Base-by-base conservation (phyloP, 306 rosid species). In the Prunus davidiana region DNA sequence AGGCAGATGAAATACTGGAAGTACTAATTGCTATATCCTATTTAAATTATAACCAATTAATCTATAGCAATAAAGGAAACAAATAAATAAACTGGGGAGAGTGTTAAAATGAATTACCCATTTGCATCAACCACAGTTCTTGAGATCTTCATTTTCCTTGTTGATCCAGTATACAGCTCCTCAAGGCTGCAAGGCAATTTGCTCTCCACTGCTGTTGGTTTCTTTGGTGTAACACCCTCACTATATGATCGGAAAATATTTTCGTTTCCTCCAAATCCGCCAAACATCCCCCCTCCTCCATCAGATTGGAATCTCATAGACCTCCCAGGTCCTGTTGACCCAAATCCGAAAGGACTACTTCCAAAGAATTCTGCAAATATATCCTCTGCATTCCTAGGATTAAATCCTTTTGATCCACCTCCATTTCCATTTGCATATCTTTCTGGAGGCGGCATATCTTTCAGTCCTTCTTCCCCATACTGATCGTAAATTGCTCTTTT, bases 141-240 rank as follows among this genome's bases (percentile, higher is more conserved):
- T 70, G 98, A 92, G 82, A 96, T 96, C 87, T 96, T 96, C 99
- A 96, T 96, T 84, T 92, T 96, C 90, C 99, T 87, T 0, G 96
- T 90, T 6, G 99, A 92, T 66, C 99, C 99, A 55, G 93, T 24
- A 81, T 87, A 92, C 27, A 96, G 80, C 87, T 92, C 98, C 71
- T 85, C 93, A 80, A 96, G 90, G 84, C 82, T 88, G 75, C 99
- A 96, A 47, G 93, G 86, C 83, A 96, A 78, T 81, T 87, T 96
- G 85, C 83, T 91, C 76, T 96, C 99, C 16, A 93, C 95, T 43
- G 99, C 85, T 11, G 79, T 87, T 27, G 96, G 94, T 82, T 96
- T 96, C 86, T 88, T 92, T 8, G 92, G 97, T 67, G 79, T 73
- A 49, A 56, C 64, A 8, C 87, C 67, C 65, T 88, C 96, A 69